phyloP scores from a whole-genome alignment of 176 grass and related monocot species.

The Typha latifolia region DNA sequence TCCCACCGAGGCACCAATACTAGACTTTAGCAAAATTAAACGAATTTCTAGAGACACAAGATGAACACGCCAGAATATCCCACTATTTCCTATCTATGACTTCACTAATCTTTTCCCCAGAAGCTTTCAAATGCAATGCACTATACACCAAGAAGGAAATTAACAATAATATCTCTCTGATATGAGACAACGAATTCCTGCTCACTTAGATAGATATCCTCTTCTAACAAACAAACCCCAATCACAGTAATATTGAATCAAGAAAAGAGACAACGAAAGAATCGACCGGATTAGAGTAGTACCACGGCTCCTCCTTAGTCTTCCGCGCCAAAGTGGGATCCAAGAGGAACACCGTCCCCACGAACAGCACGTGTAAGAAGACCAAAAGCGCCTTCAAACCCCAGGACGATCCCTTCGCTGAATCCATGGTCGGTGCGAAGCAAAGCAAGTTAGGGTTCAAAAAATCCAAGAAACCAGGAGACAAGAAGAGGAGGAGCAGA shows the following conservation, averaged over 20 bases:
- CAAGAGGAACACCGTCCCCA: conserved; percentile 60
- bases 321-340: conserved; percentile 47
- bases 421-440: neutral
- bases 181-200: no score
- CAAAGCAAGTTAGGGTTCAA: conserved; percentile 3
- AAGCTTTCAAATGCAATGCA: no score
- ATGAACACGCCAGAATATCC: neutral
- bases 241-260: neutral
- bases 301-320: conserved; percentile 59
- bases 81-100: neutral
- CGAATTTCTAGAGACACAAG: neutral
- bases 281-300: conserved; percentile 6
- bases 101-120: neutral
- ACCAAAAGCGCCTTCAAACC: conserved; percentile 56
- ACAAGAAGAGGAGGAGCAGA: conserved; percentile 7
- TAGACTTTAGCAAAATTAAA: neutral
- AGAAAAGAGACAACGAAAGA: neutral
- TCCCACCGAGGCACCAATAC: neutral
- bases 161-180: no score
- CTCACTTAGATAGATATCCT: no score
- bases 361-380: conserved; percentile 64
- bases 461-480: neutral
- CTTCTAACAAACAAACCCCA: no score
- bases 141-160: no score
- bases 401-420: conserved; percentile 64